Evolutionary conservation across 345 rosid species (phyloP), one percentile per base, ranked within the genome.

Genomic region (Populus ilicifolia): DNA sequence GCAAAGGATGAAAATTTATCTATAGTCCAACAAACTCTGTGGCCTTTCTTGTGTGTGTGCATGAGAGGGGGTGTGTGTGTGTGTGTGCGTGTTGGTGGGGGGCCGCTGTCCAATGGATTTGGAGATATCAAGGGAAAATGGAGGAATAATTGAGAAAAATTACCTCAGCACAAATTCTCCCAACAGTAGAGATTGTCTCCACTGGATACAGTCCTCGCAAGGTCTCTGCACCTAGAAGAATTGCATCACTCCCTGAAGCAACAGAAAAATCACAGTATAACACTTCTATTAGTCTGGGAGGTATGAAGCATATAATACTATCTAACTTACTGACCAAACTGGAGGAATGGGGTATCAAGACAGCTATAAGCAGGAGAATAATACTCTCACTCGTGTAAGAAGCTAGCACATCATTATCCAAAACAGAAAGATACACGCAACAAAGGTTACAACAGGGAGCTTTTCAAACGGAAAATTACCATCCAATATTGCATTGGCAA

Each of bases 151-250:
- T 2, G 30, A 52, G 68, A 61, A 62, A 67, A 44, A 75, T 77
- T 79, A 89, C 99, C 94, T 96, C 98, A 43, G 94, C 89, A 86
- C 98, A 93, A 77, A 96, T 93, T 81, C 85, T 93, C 67, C 99
- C 95, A 1, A 93, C 97, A 59, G 76, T 91, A 12, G 94, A 86
- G 76, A 96, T 89, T 27, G 95, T 88, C 78, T 96, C 98, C 11
- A 93, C 88, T 50, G 99, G 99, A 80, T 96, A 96, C 79, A 93
- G 70, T 62, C 99, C 99, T n/a, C 95, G 86, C 79, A 93, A 86
- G 72, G 99, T 96, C 88, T 96, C 98, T 36, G 99, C 99, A 78
- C 99, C 98, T 23, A 93, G 92, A 83, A 96, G 90, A 84, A 96
- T 89, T 79, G 97, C 97, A 88, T 96, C 98, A 83, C 92, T 81